phyloP scores from a whole-genome alignment of 768 basidiomycete genomes.

The Pulveroboletus sp. region DNA sequence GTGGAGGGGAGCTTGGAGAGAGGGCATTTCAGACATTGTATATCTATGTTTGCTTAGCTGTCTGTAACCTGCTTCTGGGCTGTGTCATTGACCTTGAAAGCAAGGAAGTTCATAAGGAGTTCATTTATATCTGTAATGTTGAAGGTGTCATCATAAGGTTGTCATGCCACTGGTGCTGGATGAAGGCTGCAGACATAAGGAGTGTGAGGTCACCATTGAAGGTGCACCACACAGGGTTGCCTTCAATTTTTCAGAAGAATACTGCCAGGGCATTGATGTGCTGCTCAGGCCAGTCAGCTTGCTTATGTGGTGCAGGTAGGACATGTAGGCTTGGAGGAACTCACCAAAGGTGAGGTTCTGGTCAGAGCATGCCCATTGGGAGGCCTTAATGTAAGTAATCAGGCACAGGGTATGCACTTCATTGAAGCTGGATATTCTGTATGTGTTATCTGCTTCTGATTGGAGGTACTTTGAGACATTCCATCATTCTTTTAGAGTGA shows the following conservation, averaged over 20 bases:
- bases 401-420: not conserved
- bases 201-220: not conserved
- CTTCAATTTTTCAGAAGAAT: too few relatives aligned
- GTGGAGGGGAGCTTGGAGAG: too few relatives aligned
- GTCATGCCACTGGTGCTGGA: not conserved
- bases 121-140: not conserved
- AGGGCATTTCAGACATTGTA: too few relatives aligned
- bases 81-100: not conserved
- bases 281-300: too few relatives aligned
- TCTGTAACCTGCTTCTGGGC: too few relatives aligned
- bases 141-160: not conserved
- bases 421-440: too few relatives aligned
- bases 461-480: too few relatives aligned
- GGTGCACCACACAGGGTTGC: accelerated
- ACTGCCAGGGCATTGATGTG: too few relatives aligned
- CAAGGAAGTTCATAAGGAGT: not conserved
- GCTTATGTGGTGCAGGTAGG: not conserved
- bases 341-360: not conserved
- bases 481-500: not conserved
- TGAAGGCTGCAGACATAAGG: not conserved
- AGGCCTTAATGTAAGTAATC: not conserved
- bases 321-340: not conserved
- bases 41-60: too few relatives aligned
- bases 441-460: not conserved
- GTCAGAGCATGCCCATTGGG: not conserved